phyloP scores from a whole-genome alignment of 2,329 filamentous ascomycete genomes.

The Trichoderma endophyticum region DNA sequence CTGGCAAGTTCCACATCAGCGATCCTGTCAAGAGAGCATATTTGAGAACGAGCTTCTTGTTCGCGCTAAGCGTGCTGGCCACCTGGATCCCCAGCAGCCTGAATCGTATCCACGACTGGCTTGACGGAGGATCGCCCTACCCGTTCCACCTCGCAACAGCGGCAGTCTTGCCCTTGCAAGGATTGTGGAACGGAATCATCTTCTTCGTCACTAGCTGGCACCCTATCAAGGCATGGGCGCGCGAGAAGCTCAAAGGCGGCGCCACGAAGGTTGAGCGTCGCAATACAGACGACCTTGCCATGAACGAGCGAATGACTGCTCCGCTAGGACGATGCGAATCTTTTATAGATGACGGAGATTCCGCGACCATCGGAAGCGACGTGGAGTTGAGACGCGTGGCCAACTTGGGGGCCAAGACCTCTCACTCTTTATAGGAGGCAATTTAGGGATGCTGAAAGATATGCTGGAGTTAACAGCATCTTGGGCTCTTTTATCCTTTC shows the following conservation, averaged over 20 bases:
- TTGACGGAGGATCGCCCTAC: slow-evolving; percentile 53
- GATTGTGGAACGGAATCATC: slow-evolving; percentile 76
- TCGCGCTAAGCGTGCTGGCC: slow-evolving; percentile 57
- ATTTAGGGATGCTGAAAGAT: not conserved
- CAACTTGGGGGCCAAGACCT: slow-evolving; percentile 26
- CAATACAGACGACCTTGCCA: slow-evolving; percentile 3
- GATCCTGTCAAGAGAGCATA: slow-evolving; percentile 61
- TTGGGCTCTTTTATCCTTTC: not conserved
- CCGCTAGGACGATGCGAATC: slow-evolving; percentile 21
- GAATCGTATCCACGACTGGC: slow-evolving; percentile 69
- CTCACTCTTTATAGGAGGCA: not conserved
- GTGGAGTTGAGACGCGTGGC: slow-evolving; percentile 33
- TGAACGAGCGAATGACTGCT: slow-evolving; percentile 9
- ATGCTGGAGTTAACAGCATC: not conserved
- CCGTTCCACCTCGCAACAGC: slow-evolving; percentile 66
- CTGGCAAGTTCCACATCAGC: slow-evolving; percentile 35
- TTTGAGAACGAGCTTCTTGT: slow-evolving; percentile 58
- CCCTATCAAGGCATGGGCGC: slow-evolving; percentile 24
- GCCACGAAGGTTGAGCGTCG: not conserved
- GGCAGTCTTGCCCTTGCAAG: slow-evolving; percentile 72
- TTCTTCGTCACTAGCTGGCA: slow-evolving; percentile 65
- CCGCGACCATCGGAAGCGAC: slow-evolving; percentile 31
- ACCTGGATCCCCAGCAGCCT: slow-evolving; percentile 66
- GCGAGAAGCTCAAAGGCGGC: not conserved
- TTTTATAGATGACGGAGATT: slow-evolving; percentile 31